Percentiles rank a stretch among this genome's conserved stretches.
Conservation (phyloP, 1,284 basidiomycete genomes). For the Bjerkandera adusta region DNA sequence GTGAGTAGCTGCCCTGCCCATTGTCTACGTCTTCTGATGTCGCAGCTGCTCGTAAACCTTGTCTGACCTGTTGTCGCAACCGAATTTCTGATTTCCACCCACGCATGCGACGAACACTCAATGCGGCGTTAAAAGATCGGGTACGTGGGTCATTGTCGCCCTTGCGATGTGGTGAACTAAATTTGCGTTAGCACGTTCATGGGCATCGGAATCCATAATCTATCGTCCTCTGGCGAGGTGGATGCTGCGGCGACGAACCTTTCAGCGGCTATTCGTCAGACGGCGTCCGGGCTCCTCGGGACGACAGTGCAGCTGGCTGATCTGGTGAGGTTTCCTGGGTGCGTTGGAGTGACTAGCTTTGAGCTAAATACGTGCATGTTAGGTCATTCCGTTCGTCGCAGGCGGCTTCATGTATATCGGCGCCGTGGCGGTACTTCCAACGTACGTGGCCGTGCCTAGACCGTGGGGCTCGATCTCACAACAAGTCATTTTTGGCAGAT, state of each 20-base stretch:
- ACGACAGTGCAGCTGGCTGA: conserved; percentile 78
- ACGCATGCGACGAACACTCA: too few relatives aligned
- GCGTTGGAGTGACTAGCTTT: too few relatives aligned
- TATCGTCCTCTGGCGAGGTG: conserved; percentile 47
- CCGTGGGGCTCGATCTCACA: conserved; percentile 15
- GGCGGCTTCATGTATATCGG: conserved; percentile 94
- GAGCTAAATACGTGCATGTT: conserved; percentile 16
- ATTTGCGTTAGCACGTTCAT: conserved; percentile 70
- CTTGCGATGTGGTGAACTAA: conserved; percentile 2
- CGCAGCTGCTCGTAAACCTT: neutral
- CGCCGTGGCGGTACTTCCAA: conserved; percentile 85
- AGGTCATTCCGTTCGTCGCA: conserved; percentile 90
- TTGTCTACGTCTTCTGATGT: conserved; percentile 5
- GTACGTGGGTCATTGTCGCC: conserved; percentile 33
- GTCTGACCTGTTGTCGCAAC: neutral
- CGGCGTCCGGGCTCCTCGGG: conserved; percentile 74
- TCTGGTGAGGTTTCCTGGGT: conserved; percentile 44
- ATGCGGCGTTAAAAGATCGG: conserved; percentile 39
- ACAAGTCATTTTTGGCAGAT: conserved; percentile 38
- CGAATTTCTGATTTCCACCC: neutral
- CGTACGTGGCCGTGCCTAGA: conserved; percentile 48
- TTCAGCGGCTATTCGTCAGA: conserved; percentile 67
- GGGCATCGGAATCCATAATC: conserved; percentile 82
- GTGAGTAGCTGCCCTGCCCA: conserved; percentile 44
- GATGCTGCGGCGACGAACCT: conserved; percentile 51